These are phyloP conservation scores for Coprinopsis sp. DNA, from an alignment of 768 basidiomycete species.

Conservation along the genomic window DNA sequence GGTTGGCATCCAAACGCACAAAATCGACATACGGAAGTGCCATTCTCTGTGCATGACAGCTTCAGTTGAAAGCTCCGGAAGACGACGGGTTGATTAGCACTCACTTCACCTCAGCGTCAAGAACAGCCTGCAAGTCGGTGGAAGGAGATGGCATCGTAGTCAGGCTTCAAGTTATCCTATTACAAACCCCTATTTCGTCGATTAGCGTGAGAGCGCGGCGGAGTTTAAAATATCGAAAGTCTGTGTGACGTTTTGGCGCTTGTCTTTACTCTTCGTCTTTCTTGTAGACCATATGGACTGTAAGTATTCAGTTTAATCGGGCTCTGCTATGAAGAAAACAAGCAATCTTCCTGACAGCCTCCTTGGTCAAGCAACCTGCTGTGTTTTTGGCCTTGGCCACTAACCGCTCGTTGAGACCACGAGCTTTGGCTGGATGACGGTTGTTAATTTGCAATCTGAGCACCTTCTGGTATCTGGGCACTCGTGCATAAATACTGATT, in stretches of 20 bases:
- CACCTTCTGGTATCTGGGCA: neutral
- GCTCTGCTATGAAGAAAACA: neutral
- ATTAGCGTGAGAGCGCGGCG: too few relatives aligned
- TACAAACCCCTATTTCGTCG: too few relatives aligned
- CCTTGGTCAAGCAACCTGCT: neutral
- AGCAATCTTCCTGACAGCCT: neutral
- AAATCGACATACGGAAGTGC: constrained; percentile 61
- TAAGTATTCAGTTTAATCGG: neutral
- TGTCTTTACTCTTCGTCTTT: neutral
- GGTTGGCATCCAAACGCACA: neutral
- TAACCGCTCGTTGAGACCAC: too few relatives aligned
- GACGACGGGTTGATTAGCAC: constrained; percentile 6
- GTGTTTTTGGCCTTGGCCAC: constrained; percentile 1
- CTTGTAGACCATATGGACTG: neutral
- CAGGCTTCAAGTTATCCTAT: neutral
- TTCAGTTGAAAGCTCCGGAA: neutral
- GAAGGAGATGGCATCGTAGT: neutral
- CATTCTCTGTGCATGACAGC: constrained; percentile 50
- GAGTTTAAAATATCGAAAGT: too few relatives aligned
- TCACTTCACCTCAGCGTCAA: constrained; percentile 61
- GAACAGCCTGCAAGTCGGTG: constrained; percentile 50
- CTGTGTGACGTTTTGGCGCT: too few relatives aligned
- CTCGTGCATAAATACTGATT: neutral
- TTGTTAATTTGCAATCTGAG: constrained; percentile 1
- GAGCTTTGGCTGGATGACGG: neutral